Base-by-base conservation (phyloP, 768 basidiomycete species). In the Glaciozyma antarctica region DNA sequence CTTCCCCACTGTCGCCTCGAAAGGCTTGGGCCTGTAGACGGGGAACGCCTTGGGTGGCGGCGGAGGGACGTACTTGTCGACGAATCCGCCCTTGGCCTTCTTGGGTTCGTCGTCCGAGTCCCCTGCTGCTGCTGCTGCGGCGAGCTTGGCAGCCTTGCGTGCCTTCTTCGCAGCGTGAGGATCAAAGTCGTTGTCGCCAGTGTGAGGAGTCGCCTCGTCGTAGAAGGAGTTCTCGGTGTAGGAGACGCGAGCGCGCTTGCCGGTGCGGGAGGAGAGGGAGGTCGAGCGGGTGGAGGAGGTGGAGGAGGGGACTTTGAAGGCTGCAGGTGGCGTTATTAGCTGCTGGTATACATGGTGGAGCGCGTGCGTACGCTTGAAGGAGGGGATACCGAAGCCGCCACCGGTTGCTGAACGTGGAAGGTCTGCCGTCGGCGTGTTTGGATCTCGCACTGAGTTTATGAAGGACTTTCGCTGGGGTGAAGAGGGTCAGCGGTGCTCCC, bases 21-120 rank as follows among this genome's bases (percentile, higher is more conserved):
- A 86, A 1, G 88, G 84, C 76, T 87, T 91, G 24, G 87, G 85
- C 69, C 85, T 85, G 80, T 83, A 92, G 48, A 88, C 85, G 5
- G 90, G 90, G 73, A 71, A 71, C 51, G 30, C 47, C 57, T 58
- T 66, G 15, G 67, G 70, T 21, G 59, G 54, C n/a, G 66, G 59
- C 26, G 54, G 67, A 28, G 64, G 32, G 62, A 66, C 75, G 65
- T 65, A 78, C 72, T 65, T 71, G 63, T 76, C 77, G 57, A 64
- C 69, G 45, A 77, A 77, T 0, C 75, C 73, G 0, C 60, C 48
- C n/a, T 70, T 66, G 67, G 73, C 75, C 47, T 75, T 73, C 64
- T 76, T 76, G n/a, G 72, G 68, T 2, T 34, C 62, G 49, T 73
- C 76, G 55, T 54, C 70, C 53, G 65, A 64, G 26, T 61, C 60